Evolutionary conservation across 129 eudicot genomes (phyloP).

Genomic region (Solidago caesia): DNA sequence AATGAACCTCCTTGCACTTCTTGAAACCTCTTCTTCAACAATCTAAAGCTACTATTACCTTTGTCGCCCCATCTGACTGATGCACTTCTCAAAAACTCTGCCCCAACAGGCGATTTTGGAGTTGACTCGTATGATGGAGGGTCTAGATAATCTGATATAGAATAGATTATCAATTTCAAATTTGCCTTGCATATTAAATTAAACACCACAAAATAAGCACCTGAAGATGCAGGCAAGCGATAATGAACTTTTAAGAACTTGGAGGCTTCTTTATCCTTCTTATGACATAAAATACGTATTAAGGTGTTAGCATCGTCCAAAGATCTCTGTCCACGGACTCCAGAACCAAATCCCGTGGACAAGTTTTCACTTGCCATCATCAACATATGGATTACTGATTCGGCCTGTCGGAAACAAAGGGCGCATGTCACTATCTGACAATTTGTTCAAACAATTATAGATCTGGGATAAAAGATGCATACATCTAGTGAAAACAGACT

Average conservation of each 20-base stretch:
- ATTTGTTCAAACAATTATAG: not conserved
- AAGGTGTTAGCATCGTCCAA: slow-evolving; percentile 72
- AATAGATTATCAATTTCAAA: not conserved
- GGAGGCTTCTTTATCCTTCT: slow-evolving; percentile 86
- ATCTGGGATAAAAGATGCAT: slow-evolving; percentile 6
- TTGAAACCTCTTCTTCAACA: slow-evolving; percentile 68
- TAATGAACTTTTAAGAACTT: slow-evolving; percentile 66
- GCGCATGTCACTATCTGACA: not conserved
- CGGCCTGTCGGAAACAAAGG: slow-evolving; percentile 45
- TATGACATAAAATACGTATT: slow-evolving; percentile 85
- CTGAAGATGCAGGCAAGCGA: slow-evolving; percentile 89
- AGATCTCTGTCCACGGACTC: slow-evolving; percentile 46
- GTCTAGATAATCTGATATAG: slow-evolving; percentile 60
- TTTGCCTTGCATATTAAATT: not conserved
- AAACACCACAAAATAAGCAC: slow-evolving; percentile 29
- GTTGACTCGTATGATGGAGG: slow-evolving; percentile 40
- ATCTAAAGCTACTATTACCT: slow-evolving; percentile 79
- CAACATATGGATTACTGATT: slow-evolving; percentile 73
- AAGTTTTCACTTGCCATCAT: slow-evolving; percentile 81
- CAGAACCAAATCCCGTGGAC: slow-evolving; percentile 54
- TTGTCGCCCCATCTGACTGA: slow-evolving; percentile 72
- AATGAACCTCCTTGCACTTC: slow-evolving; percentile 49
- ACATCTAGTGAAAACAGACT: slow-evolving; percentile 76
- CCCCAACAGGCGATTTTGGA: slow-evolving; percentile 49
- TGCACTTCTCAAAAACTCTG: slow-evolving; percentile 61